Evolutionary conservation across 2,329 filamentous ascomycete genomes (phyloP).

Genomic region (Pseudopyricularia javanii): DNA sequence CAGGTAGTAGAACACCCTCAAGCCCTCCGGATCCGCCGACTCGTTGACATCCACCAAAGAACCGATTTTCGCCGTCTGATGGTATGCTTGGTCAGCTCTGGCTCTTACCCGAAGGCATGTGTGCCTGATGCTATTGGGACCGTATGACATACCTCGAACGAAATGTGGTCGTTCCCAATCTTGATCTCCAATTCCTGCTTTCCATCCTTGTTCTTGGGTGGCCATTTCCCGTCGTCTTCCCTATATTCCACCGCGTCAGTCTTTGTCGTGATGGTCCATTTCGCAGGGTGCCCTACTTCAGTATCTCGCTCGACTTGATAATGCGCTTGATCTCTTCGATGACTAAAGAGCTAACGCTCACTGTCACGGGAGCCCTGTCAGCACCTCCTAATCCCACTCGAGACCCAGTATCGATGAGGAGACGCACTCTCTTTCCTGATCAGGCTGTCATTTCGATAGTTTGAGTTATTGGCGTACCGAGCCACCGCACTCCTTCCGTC

Average conservation of each 20-base stretch:
- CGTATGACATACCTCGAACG: slow-evolving; percentile 64
- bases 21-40: slow-evolving; percentile 86
- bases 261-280: background rate
- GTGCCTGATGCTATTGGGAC: no score
- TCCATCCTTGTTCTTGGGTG: slow-evolving; percentile 98
- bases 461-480: slow-evolving; percentile 98
- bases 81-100: background rate
- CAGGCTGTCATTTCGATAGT: slow-evolving; percentile 95
- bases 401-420: slow-evolving; percentile 3
- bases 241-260: slow-evolving; percentile 30
- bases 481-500: slow-evolving; percentile 90
- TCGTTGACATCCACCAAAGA: slow-evolving; percentile 95
- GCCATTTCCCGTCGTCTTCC: slow-evolving; percentile 98
- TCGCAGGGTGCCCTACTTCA: slow-evolving; percentile 55
- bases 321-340: slow-evolving; percentile 94
- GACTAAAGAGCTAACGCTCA: slow-evolving; percentile 88
- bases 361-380: slow-evolving; percentile 29
- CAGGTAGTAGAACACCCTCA: slow-evolving; percentile 96
- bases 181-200: slow-evolving; percentile 93
- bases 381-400: background rate
- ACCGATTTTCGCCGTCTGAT: slow-evolving; percentile 91
- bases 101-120: background rate
- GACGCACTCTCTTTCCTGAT: slow-evolving; percentile 96
- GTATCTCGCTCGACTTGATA: slow-evolving; percentile 92
- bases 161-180: slow-evolving; percentile 89